Conservation (phyloP, 2,329 filamentous ascomycete species). For the Whalleya microplaca region DNA sequence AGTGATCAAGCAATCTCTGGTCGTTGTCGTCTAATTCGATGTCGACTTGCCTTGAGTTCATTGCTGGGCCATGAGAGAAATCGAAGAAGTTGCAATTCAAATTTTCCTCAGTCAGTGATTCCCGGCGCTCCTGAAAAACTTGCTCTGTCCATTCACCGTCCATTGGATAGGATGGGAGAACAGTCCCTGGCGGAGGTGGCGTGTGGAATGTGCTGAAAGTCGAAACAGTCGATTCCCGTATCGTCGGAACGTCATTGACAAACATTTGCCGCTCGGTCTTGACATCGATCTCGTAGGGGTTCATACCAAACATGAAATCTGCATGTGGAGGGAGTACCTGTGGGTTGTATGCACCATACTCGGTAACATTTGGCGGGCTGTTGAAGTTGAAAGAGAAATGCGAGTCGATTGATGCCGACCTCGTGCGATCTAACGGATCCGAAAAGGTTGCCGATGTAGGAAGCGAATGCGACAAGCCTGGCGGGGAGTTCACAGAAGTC, state of each 20-base stretch:
- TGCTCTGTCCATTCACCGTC: slow-evolving; percentile 74
- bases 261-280: slow-evolving; percentile 95
- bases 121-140: slow-evolving; percentile 67
- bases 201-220: slow-evolving; percentile 91
- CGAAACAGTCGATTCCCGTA: slow-evolving; percentile 84
- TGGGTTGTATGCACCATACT: slow-evolving; percentile 65
- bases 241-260: slow-evolving; percentile 84
- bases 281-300: slow-evolving; percentile 92
- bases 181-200: slow-evolving; percentile 71
- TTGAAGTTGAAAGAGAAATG: slow-evolving; percentile 79
- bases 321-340: slow-evolving; percentile 61
- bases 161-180: slow-evolving; percentile 63
- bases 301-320: slow-evolving; percentile 61
- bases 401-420: slow-evolving; percentile 80
- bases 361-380: slow-evolving; percentile 56
- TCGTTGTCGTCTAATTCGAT: slow-evolving; percentile 89
- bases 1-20: slow-evolving; percentile 85
- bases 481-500: slow-evolving; percentile 68
- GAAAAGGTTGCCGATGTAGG: slow-evolving; percentile 81
- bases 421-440: slow-evolving; percentile 71
- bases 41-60: slow-evolving; percentile 67
- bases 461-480: slow-evolving; percentile 78
- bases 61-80: slow-evolving; percentile 70
- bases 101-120: slow-evolving; percentile 68
- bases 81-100: slow-evolving; percentile 83